Evolutionary conservation across 768 basidiomycete species (phyloP), one percentile per base, ranked within the genome.

Genomic region (Rhizopogon roseolus): DNA sequence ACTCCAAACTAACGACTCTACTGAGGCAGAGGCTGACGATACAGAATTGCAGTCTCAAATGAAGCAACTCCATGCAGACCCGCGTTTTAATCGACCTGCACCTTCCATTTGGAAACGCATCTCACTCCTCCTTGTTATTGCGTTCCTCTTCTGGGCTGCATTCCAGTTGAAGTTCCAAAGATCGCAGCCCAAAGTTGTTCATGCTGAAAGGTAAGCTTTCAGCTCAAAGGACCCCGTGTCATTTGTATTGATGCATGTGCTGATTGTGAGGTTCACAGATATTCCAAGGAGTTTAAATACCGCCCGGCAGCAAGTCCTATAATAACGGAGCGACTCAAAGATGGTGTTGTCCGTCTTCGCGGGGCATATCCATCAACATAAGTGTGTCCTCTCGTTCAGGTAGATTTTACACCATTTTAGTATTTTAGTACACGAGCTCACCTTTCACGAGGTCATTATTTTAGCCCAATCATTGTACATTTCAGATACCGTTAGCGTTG

Each of bases 291-390:
- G 62, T 81, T 80, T 73, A 90, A 85, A 67, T 93, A 80, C 65
- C 76, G 91, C 22, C 91, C 92, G 0, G 91, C 92, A 10, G 90
- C 91, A 6, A 91, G 88, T 55, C 90, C 92, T 10, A 73, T 93
- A 41, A 78, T 93, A 59, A 92, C 88, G 0, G 88, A 93, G 64
- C 77, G 73, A 17, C 70, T 93, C 56, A 81, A 81, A 57, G 89
- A 90, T 57, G 90, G 90, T 0, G 76, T 81, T 4, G 68, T 81
- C 7, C 76, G 83, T 8, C 61, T 94, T 38, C 73, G 90, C n/a
- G 92, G 92, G 1, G 90, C 87, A 1, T 68, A 68, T 10, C 79
- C 84, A 22, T 41, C 56, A 9, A 11, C 14, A 3, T 54, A 49
- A 13, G 16, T 6, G 3, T 28, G 32, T 22, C 13, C 19, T 41